Conservation (phyloP, 129 eudicot genomes). For the Kitagawia praeruptora region DNA sequence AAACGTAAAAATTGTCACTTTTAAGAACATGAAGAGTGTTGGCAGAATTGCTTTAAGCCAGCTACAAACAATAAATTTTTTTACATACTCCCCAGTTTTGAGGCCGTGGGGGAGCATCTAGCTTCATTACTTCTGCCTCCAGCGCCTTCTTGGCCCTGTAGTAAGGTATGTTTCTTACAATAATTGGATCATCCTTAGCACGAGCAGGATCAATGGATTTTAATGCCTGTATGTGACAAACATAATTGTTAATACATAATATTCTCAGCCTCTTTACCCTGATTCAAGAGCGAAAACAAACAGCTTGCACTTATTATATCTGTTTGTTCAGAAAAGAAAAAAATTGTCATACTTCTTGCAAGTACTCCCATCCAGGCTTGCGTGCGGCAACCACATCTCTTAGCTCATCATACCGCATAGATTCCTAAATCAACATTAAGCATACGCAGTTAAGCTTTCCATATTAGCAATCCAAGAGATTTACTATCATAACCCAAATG, state of each 20-base stretch:
- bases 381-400: conserved; percentile 77
- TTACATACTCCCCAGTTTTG: conserved; percentile 84
- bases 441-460: conserved; percentile 3
- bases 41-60: not conserved
- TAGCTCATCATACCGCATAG: conserved; percentile 81
- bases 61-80: not conserved
- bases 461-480: conserved; percentile 1
- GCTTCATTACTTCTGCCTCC: conserved; percentile 81
- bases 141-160: conserved; percentile 63
- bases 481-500: not conserved
- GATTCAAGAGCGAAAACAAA: not conserved
- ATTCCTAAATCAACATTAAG: conserved; percentile 41
- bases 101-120: conserved; percentile 94
- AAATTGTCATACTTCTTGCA: conserved; percentile 68
- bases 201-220: conserved; percentile 75
- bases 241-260: not conserved
- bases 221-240: conserved; percentile 44
- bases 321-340: conserved; percentile 7
- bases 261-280: conserved; percentile 2
- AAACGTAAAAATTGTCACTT: not conserved
- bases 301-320: not conserved
- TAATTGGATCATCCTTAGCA: conserved; percentile 79
- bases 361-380: conserved; percentile 90
- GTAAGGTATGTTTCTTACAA: conserved; percentile 69
- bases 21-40: not conserved